Evolutionary conservation across 495 filamentous ascomycete genomes (phyloP).

Genomic region (Parachaetomium inaequale): DNA sequence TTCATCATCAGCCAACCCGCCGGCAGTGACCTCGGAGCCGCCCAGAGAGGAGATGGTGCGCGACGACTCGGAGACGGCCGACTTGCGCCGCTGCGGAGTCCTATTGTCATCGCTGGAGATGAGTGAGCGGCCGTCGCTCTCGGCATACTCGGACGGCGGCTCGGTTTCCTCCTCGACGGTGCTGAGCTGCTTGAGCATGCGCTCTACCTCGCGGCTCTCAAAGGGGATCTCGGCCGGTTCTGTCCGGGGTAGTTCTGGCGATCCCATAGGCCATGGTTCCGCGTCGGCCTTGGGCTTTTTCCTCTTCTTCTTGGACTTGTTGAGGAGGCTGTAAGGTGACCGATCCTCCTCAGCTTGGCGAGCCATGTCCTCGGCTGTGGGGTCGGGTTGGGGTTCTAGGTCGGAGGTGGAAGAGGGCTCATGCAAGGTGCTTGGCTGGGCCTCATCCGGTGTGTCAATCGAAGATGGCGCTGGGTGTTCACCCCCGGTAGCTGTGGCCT

Average conservation of each 20-base stretch:
- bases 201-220: conserved; percentile 21
- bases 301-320: conserved; percentile 31
- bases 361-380: conserved; percentile 18
- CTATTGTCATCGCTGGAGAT: conserved; percentile 9
- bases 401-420: conserved; percentile 3
- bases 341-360: conserved; percentile 16
- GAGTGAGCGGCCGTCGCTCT: conserved; percentile 19
- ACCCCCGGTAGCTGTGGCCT: background rate
- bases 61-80: conserved; percentile 16
- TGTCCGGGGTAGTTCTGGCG: conserved; percentile 12
- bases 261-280: conserved; percentile 26
- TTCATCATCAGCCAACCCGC: background rate
- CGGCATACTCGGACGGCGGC: conserved; percentile 16
- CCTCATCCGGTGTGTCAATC: conserved; percentile 12
- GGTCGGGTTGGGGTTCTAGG: background rate
- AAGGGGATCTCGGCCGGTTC: conserved; percentile 17
- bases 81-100: conserved; percentile 2
- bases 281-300: conserved; percentile 17
- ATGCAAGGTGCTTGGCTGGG: conserved; percentile 10
- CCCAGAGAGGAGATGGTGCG: conserved; percentile 5
- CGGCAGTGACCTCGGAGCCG: background rate
- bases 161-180: conserved; percentile 32
- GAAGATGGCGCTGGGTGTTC: background rate
- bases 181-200: conserved; percentile 27
- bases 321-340: conserved; percentile 28